Base-by-base conservation (phyloP, 1,139 yeast genomes). In the Lodderomyces oxycetoniae region DNA sequence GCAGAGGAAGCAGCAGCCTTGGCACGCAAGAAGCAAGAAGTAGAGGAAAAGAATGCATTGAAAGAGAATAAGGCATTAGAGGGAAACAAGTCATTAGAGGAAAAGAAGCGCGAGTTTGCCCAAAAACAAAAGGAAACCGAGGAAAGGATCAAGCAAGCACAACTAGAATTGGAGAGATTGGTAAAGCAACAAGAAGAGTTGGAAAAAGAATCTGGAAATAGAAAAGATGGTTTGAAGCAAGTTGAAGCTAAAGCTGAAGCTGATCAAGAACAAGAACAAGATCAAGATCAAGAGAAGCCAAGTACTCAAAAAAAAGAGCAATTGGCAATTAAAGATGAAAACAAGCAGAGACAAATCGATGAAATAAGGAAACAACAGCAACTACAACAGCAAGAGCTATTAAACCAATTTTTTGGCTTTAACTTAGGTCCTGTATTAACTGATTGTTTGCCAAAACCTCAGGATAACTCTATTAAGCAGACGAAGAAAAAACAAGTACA, bases 351-450 rank as follows among this genome's bases (percentile, higher is more conserved):
- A 8, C 29, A 26, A 26, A 17, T 17, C 12, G 16, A 20, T 10
- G 11, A 26, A 11, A 41, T 38, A 25, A 41, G 43, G 25, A 38
- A 44, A 10, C 30, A 37, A 9, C 41, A 30, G 14, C 21, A 33
- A 13, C 30, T 39, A 30, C 47, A 47, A 38, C 52, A 46, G 38
- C 49, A 48, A 40, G 49, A 52, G 31, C 47, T 51, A 40, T 41
- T 55, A 17, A 41, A 44, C 16, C 55, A 49, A 31, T 45, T 55
- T 22, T 51, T 54, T 32, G 53, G 44, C 5, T 37, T 41, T 28
- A 42, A 41, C 33, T 33, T 40, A 28, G 40, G 36, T 16, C 36
- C 41, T 5, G 39, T 31, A 26, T 26, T 34, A 19, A 31, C 32
- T 20, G 16, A 26, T 15, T 6, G 19, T 25, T 24, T 28, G 17